Percentiles rank a stretch among this genome's conserved stretches.
phyloP scores from a whole-genome alignment of 257 asterid species.

The Verbena officinalis region DNA sequence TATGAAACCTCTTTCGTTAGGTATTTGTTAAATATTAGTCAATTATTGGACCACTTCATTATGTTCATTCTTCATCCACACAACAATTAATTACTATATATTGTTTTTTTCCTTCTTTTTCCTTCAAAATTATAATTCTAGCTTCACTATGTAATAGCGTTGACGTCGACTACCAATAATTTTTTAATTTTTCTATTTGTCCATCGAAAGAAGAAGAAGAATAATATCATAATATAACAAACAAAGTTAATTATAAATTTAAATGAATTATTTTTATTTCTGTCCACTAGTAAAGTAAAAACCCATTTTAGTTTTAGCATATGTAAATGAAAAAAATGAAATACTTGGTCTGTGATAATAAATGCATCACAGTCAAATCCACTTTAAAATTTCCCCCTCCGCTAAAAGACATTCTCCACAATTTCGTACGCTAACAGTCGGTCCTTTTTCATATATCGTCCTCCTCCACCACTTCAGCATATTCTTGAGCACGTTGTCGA shows the following conservation, averaged over 20 bases:
- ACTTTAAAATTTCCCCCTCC: conserved; percentile 6
- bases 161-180: too few species aligned
- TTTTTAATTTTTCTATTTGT: too few species aligned
- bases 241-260: too few species aligned
- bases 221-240: too few species aligned
- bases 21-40: not conserved
- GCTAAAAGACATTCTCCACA: conserved; percentile 27
- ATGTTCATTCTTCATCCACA: not conserved
- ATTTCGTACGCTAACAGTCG: conserved; percentile 33
- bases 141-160: too few species aligned
- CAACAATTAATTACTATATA: not conserved
- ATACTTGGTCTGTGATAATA: conserved; percentile 19
- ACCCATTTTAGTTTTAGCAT: too few species aligned
- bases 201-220: too few species aligned
- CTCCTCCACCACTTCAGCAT: conserved; percentile 19
- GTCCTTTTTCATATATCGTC: conserved; percentile 21
- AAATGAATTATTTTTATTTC: too few species aligned
- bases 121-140: not conserved
- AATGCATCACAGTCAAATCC: conserved; percentile 13
- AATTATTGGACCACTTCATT: conserved; percentile 17
- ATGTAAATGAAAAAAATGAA: too few species aligned
- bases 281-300: too few species aligned
- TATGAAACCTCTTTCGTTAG: not conserved
- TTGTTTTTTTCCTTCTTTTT: not conserved
- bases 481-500: not conserved